phyloP scores from a whole-genome alignment of 768 basidiomycete species.

The Kwoniella dejecticola region DNA sequence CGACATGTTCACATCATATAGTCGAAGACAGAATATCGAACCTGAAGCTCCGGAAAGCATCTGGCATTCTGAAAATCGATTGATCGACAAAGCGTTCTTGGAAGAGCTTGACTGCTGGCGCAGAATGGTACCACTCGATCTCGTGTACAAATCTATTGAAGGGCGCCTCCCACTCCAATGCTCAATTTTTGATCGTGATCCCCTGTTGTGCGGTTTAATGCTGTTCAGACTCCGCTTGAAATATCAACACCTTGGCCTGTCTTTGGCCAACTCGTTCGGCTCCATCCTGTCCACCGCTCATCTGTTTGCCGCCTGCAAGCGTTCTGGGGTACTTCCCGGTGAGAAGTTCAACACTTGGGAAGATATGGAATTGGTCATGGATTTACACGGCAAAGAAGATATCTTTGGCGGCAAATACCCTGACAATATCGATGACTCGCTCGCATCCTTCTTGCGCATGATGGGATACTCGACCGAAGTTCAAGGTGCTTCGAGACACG shows the following conservation, averaged over 20 bases:
- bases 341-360: background rate
- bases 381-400: slow-evolving; percentile 22
- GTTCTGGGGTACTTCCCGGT: background rate
- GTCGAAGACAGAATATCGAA: slow-evolving; percentile 1
- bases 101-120: background rate
- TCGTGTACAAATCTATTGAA: background rate
- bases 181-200: slow-evolving; percentile 6
- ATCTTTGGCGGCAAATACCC: slow-evolving; percentile 23
- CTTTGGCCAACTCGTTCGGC: slow-evolving; percentile 4
- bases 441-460: slow-evolving; percentile 10
- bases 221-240: slow-evolving; percentile 19
- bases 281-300: slow-evolving; percentile 14
- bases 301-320: slow-evolving; percentile 2
- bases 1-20: slow-evolving; percentile 3
- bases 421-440: slow-evolving; percentile 12
- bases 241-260: slow-evolving; percentile 13
- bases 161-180: background rate
- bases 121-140: background rate
- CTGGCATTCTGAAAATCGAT: background rate
- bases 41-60: background rate
- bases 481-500: background rate
- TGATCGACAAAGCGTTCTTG: background rate
- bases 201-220: slow-evolving; percentile 17
- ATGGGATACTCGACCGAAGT: slow-evolving; percentile 16
- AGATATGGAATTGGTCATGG: slow-evolving; percentile 12